Evolutionary conservation across 176 grass and related monocot genomes (phyloP).

Genomic region (Thalia dealbata): DNA sequence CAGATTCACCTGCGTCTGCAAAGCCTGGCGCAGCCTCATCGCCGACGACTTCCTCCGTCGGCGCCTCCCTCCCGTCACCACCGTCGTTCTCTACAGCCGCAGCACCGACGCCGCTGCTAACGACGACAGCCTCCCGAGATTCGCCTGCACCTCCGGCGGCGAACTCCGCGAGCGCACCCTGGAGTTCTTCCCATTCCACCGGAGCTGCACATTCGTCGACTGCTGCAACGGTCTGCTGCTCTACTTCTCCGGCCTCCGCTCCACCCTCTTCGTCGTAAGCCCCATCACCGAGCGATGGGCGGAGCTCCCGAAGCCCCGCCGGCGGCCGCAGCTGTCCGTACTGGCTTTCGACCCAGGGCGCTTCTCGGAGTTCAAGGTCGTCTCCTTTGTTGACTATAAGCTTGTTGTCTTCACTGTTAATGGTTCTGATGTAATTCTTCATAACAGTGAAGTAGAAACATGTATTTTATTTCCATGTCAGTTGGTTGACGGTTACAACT

Average conservation of each 20-base stretch:
- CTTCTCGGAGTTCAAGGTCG: constrained; percentile 1
- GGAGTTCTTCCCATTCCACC: constrained; percentile 59
- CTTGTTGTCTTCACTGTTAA: no score
- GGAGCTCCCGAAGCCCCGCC: background rate
- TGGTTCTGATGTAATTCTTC: no score
- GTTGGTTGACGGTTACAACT: no score
- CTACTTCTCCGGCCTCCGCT: constrained; percentile 28
- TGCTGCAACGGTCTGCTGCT: constrained; percentile 81
- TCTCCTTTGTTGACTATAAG: background rate
- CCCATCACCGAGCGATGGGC: background rate
- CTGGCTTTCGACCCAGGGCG: background rate
- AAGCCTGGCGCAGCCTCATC: constrained; percentile 49
- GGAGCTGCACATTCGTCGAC: constrained; percentile 58
- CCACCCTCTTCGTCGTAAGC: constrained; percentile 54
- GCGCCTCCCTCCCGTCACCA: constrained; percentile 49
- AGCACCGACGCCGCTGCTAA: background rate
- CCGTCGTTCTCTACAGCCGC: constrained; percentile 51
- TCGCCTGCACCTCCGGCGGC: constrained; percentile 28
- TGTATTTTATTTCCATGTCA: no score
- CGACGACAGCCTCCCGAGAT: constrained; percentile 25
- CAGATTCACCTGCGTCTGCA: constrained; percentile 67
- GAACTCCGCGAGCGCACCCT: constrained; percentile 32
- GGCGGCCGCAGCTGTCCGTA: background rate
- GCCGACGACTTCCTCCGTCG: constrained; percentile 52
- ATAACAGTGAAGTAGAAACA: no score